Evolutionary conservation across 1,139 yeast genomes (phyloP), one percentile per base, ranked within the genome.

Genomic region (Candida buenavistaensis): DNA sequence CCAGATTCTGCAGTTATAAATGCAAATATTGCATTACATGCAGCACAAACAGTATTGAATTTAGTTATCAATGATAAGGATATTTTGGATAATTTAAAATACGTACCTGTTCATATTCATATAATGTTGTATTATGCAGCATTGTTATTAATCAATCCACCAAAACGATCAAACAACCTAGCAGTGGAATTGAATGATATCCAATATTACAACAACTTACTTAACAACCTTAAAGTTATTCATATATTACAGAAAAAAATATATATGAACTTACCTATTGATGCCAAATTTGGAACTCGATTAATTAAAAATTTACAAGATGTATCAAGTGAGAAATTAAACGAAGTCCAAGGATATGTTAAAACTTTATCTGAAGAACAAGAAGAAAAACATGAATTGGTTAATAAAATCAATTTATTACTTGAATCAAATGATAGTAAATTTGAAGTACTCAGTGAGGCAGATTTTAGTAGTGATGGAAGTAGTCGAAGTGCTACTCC

Each of bases 121-220:
- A 72, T 82, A 33, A 81, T 82, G 87, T 58, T 80, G 13, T 81
- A 80, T 49, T 81, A 80, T 49, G 84, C 88, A 0, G 82, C 83
- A 0, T 56, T 81, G 36, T 53, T 81, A 23, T 55, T 80, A 7
- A 58, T 80, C 20, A 73, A 74, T 43, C 78, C 81, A 3, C 77
- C 76, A 0, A 28, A 51, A 10, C 55, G 54, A 26, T 55, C 59
- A 3, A 55, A 46, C 33, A 46, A 47, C 39, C 51, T 39, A 35
- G 43, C 51, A 3, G 36, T 47, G 5, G 39, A 46, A 23, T 35
- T 38, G 33, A 43, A 49, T 30, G 41, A 52, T 5, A 45, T 45
- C 16, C 47, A 47, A 0, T 49, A 54, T 28, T 55, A 51, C 33
- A 49, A 40, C n/a, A 50, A 55, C 15, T 28, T 59, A 2, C 38